These are phyloP conservation scores for Cocos nucifera DNA, from an alignment of 176 grass and related monocot species.

Conservation along the genomic window DNA sequence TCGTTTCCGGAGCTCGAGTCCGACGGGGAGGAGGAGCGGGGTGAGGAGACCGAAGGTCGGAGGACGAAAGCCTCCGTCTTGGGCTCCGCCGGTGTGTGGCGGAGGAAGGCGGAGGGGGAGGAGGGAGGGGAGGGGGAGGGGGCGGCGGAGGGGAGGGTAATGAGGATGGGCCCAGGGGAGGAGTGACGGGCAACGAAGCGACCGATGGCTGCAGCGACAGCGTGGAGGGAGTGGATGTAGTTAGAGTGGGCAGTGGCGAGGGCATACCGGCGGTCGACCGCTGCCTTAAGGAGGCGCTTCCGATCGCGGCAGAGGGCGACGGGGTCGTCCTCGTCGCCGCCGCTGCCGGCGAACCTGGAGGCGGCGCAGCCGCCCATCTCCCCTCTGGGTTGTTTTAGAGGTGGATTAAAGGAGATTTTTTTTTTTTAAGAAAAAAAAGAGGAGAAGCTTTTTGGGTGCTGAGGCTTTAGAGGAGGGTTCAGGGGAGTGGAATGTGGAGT, in stretches of 20 bases:
- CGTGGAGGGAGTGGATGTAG: conserved; percentile 52
- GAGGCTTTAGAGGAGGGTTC: conserved; percentile 41
- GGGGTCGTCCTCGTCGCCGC: conserved; percentile 49
- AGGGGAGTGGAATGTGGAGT: conserved; percentile 1
- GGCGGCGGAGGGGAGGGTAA: conserved; percentile 48
- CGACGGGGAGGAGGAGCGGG: not conserved
- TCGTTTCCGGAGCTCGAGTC: conserved; percentile 1
- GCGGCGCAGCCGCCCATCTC: conserved; percentile 89
- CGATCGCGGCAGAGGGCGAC: conserved; percentile 69
- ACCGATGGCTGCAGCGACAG: conserved; percentile 64
- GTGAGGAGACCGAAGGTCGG: not conserved
- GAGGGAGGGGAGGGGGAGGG: conserved; percentile 22
- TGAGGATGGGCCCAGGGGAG: conserved; percentile 68
- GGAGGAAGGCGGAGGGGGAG: not conserved
- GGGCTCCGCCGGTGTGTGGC: conserved; percentile 8
- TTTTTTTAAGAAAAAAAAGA: too few species aligned
- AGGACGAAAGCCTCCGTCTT: conserved; percentile 28
- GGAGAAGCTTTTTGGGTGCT: not conserved
- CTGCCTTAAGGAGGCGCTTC: conserved; percentile 77
- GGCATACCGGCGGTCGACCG: conserved; percentile 50
- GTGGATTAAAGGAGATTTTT: not conserved
- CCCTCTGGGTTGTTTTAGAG: not conserved
- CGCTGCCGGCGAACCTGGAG: conserved; percentile 50
- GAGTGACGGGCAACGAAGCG: conserved; percentile 78
- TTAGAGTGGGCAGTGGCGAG: conserved; percentile 57